Base-by-base conservation (phyloP, 768 basidiomycete genomes). In the Pulveroboletus frians region DNA sequence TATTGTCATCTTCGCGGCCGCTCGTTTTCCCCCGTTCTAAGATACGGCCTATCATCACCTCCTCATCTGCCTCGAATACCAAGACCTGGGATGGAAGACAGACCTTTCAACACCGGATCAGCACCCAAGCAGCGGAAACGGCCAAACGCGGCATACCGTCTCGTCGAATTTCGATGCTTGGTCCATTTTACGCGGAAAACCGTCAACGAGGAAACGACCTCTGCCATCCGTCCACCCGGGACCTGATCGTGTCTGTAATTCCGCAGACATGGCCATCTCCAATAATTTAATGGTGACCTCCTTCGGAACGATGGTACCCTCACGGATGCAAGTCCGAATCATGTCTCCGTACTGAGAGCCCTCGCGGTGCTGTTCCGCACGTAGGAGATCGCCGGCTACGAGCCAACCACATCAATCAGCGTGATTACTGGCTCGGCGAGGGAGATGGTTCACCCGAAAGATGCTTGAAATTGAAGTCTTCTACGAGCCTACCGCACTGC, bases 101-200 rank as follows among this genome's bases (percentile, higher is more conserved):
- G 50, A 96, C 86, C 90, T 92, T 53, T 42, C 1, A 41, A 27
- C 14, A 15, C 27, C 21, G 13, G 47, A 39, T 49, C 21, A 52
- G 31, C 17, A 46, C 13, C 26, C 42, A 43, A 41, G 37, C 29
- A 21, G 15, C 15, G 20, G 15, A 31, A 8, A 37, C 2, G 21
- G 5, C 21, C n/a, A 44, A 18, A n/a, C 18, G 1, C 9, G 4
- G 68, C 79, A 47, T 56, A 92, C 95, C 40, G 83, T 76, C 57
- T 88, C 75, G 61, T 98, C 95, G 63, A 97, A 99, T 65, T 84
- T 83, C 61, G 85, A 52, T 0, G 94, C 95, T 70, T 99, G 96
- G 66, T 99, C 96, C 92, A 98, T 93, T 76, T 98, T 93, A 52
- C 95, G 80, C 47, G 95, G 96, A 71, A 98, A 98, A 1, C 95